phyloP scores from a whole-genome alignment of 108 stramenopile species.

The Skeletonema potamos region DNA sequence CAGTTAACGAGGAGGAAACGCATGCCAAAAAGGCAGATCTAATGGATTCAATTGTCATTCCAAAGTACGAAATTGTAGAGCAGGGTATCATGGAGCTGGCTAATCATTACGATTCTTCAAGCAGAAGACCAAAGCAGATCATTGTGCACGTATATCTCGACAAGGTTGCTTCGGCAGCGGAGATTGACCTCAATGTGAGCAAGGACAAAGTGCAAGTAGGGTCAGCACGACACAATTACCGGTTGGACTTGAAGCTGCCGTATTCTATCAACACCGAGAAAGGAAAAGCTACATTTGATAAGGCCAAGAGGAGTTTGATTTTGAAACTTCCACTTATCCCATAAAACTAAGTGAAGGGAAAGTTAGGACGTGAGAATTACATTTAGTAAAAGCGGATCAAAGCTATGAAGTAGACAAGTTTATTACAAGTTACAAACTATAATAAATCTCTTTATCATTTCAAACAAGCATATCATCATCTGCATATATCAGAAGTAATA shows the following conservation, averaged over 20 bases:
- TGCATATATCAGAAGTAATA: too few relatives aligned
- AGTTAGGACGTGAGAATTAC: too few relatives aligned
- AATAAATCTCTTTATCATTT: background rate
- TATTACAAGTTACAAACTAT: background rate
- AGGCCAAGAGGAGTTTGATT: constrained; percentile 7
- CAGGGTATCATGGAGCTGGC: constrained; percentile 31
- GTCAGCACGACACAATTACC: background rate
- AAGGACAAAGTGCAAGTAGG: constrained; percentile 8
- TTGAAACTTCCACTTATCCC: constrained; percentile 22
- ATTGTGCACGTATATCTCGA: constrained; percentile 23
- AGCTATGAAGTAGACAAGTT: too few relatives aligned
- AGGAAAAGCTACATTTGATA: constrained; percentile 30
- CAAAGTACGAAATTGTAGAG: constrained; percentile 36
- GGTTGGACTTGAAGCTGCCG: constrained; percentile 16
- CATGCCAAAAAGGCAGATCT: background rate
- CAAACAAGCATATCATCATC: too few relatives aligned
- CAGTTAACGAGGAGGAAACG: background rate
- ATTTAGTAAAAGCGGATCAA: too few relatives aligned
- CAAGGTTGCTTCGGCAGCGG: constrained; percentile 6
- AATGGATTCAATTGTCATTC: background rate
- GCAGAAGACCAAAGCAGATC: constrained; percentile 19
- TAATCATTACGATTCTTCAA: constrained; percentile 8
- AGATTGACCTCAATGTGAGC: constrained; percentile 28
- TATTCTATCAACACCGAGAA: constrained; percentile 15
- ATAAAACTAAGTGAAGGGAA: background rate